A percentile compares a stretch with the other conserved stretches of the same genome.
phyloP scores from a whole-genome alignment of 352 stramenopile species.

The Phytopythium litorale region DNA sequence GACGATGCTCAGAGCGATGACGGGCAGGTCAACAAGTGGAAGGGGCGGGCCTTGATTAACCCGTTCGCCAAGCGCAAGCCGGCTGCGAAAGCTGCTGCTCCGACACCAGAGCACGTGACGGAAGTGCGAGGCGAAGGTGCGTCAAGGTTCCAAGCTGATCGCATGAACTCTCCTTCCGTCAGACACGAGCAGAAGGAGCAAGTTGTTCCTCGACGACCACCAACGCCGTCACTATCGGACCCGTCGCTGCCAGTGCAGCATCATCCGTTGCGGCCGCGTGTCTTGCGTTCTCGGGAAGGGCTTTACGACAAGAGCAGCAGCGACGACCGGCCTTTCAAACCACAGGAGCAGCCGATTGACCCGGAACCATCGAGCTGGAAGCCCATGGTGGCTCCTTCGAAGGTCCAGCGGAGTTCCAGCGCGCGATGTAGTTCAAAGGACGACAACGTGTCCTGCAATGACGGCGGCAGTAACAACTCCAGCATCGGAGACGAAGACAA shows the following conservation, averaged over 20 bases:
- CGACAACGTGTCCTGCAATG: neutral
- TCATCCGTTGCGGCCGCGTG: constrained; percentile 5
- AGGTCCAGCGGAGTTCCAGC: neutral
- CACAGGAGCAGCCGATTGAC: neutral
- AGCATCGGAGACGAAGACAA: neutral
- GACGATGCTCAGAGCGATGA: constrained; percentile 16
- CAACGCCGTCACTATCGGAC: constrained; percentile 8
- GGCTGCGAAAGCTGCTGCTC: neutral
- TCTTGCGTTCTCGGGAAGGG: constrained; percentile 2
- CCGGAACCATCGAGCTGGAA: neutral
- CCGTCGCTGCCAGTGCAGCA: neutral
- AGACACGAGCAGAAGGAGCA: neutral
- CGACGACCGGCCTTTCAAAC: neutral
- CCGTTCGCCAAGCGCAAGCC: constrained; percentile 58
- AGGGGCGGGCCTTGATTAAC: constrained; percentile 59
- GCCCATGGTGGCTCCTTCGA: neutral
- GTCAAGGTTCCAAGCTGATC: neutral
- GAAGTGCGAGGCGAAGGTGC: neutral
- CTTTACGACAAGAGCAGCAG: neutral
- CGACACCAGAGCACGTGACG: constrained; percentile 1
- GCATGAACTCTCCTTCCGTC: neutral
- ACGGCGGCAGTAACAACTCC: neutral
- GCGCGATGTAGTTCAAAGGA: neutral
- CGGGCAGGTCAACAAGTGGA: constrained; percentile 59
- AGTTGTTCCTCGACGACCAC: constrained; percentile 6